phyloP scores from a whole-genome alignment of 495 filamentous ascomycete species.

The Trichocladium antarcticum region DNA sequence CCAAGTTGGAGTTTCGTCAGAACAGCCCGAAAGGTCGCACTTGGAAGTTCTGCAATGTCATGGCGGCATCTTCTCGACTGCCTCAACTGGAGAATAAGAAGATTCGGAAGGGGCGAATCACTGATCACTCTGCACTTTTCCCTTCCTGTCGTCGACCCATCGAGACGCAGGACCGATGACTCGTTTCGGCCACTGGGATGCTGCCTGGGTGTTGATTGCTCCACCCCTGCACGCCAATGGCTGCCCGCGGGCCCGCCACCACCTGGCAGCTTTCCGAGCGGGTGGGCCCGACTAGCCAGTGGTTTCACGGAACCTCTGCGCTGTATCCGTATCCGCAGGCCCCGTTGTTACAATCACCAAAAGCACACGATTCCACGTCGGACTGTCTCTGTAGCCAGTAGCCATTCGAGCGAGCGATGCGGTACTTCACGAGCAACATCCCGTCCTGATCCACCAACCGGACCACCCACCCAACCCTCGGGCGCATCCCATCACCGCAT shows the following conservation, averaged over 20 bases:
- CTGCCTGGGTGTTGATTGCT: not conserved
- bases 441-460: too few relatives aligned
- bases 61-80: conserved; percentile 3
- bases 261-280: conserved; percentile 1
- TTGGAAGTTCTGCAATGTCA: not conserved
- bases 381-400: too few relatives aligned
- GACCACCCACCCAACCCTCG: not conserved
- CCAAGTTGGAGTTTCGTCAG: not conserved
- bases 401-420: too few relatives aligned
- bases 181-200: conserved; percentile 9
- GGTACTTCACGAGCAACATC: too few relatives aligned
- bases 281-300: conserved; percentile 17
- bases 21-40: not conserved
- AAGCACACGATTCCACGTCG: too few relatives aligned
- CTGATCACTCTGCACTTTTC: too few relatives aligned
- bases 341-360: too few relatives aligned
- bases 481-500: not conserved
- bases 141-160: not conserved
- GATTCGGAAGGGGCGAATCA: too few relatives aligned
- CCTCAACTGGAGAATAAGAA: too few relatives aligned
- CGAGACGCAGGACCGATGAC: conserved; percentile 5
- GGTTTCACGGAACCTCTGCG: too few relatives aligned
- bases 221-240: not conserved
- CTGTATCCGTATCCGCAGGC: too few relatives aligned
- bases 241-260: not conserved